These are phyloP conservation scores for Metschnikowia gelsemii DNA, from an alignment of 805 yeast species.

Conservation along the genomic window DNA sequence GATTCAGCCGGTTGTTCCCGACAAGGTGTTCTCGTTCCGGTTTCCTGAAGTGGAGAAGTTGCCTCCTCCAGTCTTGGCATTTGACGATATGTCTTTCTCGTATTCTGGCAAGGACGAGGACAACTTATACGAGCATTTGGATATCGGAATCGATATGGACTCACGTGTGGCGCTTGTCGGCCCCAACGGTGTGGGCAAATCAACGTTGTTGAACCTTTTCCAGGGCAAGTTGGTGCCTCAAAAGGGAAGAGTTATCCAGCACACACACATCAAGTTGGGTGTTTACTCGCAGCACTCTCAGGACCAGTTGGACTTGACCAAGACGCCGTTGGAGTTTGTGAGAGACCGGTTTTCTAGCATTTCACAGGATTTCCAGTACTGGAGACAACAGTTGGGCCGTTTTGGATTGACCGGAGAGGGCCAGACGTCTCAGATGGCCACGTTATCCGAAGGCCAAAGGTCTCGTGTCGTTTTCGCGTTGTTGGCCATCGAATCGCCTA, in stretches of 20 bases:
- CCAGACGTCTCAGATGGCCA: conserved; percentile 98
- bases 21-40: conserved; percentile 89
- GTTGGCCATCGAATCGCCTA: conserved; percentile 92
- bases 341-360: conserved; percentile 87
- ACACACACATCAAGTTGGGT: conserved; percentile 96
- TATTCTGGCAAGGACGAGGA: conserved; percentile 82
- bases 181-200: conserved; percentile 99
- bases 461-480: conserved; percentile 97
- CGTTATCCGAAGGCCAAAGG: conserved; percentile 98
- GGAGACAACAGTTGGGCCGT: conserved; percentile 97
- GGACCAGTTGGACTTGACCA: conserved; percentile 94
- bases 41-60: conserved; percentile 95
- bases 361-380: conserved; percentile 97
- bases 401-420: conserved; percentile 98
- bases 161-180: conserved; percentile 97
- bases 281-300: conserved; percentile 99
- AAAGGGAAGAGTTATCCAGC: conserved; percentile 93
- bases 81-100: conserved; percentile 91
- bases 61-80: conserved; percentile 98
- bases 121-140: conserved; percentile 84
- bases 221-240: conserved; percentile 91
- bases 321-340: conserved; percentile 93
- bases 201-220: conserved; percentile 93
- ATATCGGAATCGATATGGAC: conserved; percentile 99
- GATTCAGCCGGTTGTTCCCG: conserved; percentile 88